phyloP scores from a whole-genome alignment of 2,329 filamentous ascomycete species.

The Diaporthe sp. region DNA sequence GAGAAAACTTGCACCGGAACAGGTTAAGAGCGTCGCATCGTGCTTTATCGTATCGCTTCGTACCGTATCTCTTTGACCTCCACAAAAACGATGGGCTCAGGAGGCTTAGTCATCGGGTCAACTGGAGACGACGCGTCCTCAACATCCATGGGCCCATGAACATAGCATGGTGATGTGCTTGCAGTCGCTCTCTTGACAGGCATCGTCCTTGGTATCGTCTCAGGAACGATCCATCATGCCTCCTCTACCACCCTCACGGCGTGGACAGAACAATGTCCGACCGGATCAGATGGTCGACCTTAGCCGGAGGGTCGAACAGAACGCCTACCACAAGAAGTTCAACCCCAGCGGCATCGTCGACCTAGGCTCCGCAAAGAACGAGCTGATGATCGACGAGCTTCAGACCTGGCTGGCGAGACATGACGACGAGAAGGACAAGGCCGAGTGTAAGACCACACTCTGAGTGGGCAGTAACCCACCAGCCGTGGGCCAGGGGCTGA shows the following conservation, averaged over 20 bases:
- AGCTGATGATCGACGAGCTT: constrained; percentile 38
- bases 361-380: constrained; percentile 36
- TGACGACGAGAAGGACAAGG: constrained; percentile 30
- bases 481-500: constrained; percentile 7
- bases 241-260: constrained; percentile 36
- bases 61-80: constrained; percentile 22
- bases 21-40: constrained; percentile 16
- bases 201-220: neutral
- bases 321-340: constrained; percentile 34
- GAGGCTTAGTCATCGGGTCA: constrained; percentile 33
- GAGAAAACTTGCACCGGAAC: neutral
- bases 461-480: neutral
- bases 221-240: constrained; percentile 12
- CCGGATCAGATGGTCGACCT: constrained; percentile 40
- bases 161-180: neutral
- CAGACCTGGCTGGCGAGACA: constrained; percentile 29
- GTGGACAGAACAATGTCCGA: constrained; percentile 38
- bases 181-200: neutral
- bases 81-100: constrained; percentile 7
- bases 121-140: constrained; percentile 16
- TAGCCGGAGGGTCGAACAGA: constrained; percentile 33
- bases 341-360: constrained; percentile 39
- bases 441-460: constrained; percentile 31
- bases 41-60: constrained; percentile 25
- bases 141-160: neutral